Evolutionary conservation across 164 flowering plant species (phyloP), one percentile per base, ranked within the genome.

Genomic region (Aristolochia fimbriata): DNA sequence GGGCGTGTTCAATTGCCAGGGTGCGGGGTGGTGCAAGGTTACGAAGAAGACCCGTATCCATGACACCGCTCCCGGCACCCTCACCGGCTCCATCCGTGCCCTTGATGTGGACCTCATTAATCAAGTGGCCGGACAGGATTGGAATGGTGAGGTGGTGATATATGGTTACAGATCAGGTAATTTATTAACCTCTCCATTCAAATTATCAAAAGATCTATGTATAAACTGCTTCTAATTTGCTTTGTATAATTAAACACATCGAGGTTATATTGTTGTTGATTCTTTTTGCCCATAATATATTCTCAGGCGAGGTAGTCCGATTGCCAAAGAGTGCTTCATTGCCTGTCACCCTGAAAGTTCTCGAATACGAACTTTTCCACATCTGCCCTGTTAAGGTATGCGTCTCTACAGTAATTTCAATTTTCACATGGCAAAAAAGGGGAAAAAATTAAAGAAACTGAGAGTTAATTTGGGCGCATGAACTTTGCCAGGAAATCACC

Each of bases 1-100:
- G 47, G 97, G 98, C 47, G 92, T 86, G 41, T 93, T 89, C 76
- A 93, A 93, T 74, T 93, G 98, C 80, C 98, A 93, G 75, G 98
- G 98, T 62, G 98, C 98, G 23, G 97, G 96, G 13, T 93, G 97
- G 97, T 87, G 96, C 84, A 87, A 78, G 75, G 63, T 76, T 41
- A 66, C 57, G 1, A 93, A 93, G 79, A 93, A 81, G 67, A 90
- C 86, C 12, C 89, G 86, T 56, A 87, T 92, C 48, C 98, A 92
- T 62, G 89, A 92, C 60, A 66, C 65, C 15, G 72, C 86, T n/a
- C 98, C 98, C 19, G 88, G 86, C 17, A 85, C 89, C 23, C 84
- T 92, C 52, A 74, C 88, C 13, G 76, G 77, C 48, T 78, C 80
- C 59, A 80, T 92, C 47, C 53, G 77, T 63, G 85, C 91, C 15